A percentile compares a stretch with the other conserved stretches of the same genome.
Conservation (phyloP, 2,329 filamentous ascomycete species). For the Lachnellula arida region DNA sequence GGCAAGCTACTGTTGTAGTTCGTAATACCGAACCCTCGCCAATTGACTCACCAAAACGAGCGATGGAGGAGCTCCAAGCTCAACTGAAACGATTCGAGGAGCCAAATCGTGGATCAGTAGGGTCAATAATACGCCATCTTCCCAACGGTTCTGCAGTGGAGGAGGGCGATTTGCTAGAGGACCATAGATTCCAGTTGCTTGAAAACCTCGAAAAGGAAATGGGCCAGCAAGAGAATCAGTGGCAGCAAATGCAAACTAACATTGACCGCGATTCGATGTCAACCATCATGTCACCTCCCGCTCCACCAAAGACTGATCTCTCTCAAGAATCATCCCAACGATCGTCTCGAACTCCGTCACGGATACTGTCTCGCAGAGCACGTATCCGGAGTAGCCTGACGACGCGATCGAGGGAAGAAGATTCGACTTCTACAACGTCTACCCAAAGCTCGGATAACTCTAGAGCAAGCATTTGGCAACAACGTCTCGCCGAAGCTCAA, state of each 20-base stretch:
- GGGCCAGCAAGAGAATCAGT: constrained; percentile 54
- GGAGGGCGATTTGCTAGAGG: constrained; percentile 1
- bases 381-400: constrained; percentile 34
- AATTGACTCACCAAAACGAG: constrained; percentile 26
- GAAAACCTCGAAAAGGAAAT: constrained; percentile 59
- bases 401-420: constrained; percentile 24
- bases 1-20: constrained; percentile 40
- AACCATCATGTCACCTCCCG: constrained; percentile 18
- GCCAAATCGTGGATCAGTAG: constrained; percentile 25
- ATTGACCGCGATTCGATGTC: constrained; percentile 36
- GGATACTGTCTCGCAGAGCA: constrained; percentile 36
- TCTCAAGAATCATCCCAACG: constrained; percentile 26
- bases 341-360: constrained; percentile 35
- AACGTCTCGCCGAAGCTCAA: constrained; percentile 42
- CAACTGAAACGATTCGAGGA: constrained; percentile 30
- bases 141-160: constrained; percentile 10
- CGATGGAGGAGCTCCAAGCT: constrained; percentile 29
- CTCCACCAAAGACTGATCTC: constrained; percentile 9
- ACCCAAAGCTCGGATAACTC: constrained; percentile 32
- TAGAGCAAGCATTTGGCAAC: constrained; percentile 40
- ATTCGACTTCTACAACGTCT: constrained; percentile 28
- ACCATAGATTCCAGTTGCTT: constrained; percentile 37
- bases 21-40: constrained; percentile 31
- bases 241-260: constrained; percentile 53
- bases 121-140: constrained; percentile 23